Base-by-base conservation (phyloP, 1,139 yeast species). In the Nakaseomyces bracarensis region DNA sequence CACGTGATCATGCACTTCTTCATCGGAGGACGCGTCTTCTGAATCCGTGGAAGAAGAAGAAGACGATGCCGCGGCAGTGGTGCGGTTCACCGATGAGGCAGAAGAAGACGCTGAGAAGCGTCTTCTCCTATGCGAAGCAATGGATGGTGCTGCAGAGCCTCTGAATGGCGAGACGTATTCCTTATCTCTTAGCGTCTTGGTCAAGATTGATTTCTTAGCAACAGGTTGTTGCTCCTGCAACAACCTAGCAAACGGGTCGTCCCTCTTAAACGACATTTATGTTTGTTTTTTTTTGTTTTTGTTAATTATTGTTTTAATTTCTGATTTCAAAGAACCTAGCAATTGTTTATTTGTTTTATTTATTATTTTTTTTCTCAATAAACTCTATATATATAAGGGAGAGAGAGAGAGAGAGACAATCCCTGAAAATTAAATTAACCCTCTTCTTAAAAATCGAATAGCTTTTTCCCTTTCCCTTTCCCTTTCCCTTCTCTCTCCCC, bases 101-200 rank as follows among this genome's bases (percentile, higher is more conserved):
- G 23, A 11, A 13, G 35, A 30, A 15, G 25, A n/a, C 9, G 25
- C 18, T 11, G 36, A 33, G 36, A 33, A 33, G 31, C 31, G 31
- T 16, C 34, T 27, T 13, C 18, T 13, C 14, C 22, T 30, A n/a
- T n/a, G n/a, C n/a, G n/a, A n/a, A n/a, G n/a, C n/a, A n/a, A n/a
- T n/a, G n/a, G n/a, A n/a, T n/a, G n/a, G n/a, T n/a, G 25, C 34
- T 2, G 29, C 29, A 2, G 22, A 21, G 34, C 26, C 19, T 38
- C 51, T 42, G 29, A 48, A 48, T 10, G 50, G 51, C 10, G 51
- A 48, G 8, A 38, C 31, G 30, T 47, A 48, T 2, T 46, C 44
- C 18, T 8, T n/a, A 18, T 33, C 36, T 21, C 26, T 21, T n/a
- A 33, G 10, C 2, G 36, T 20, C 26, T 11, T 21, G 15, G 36